A percentile compares a stretch with the other conserved stretches of the same genome.
Conservation (phyloP, 176 grass and related monocot genomes). For the Chloris gayana region DNA sequence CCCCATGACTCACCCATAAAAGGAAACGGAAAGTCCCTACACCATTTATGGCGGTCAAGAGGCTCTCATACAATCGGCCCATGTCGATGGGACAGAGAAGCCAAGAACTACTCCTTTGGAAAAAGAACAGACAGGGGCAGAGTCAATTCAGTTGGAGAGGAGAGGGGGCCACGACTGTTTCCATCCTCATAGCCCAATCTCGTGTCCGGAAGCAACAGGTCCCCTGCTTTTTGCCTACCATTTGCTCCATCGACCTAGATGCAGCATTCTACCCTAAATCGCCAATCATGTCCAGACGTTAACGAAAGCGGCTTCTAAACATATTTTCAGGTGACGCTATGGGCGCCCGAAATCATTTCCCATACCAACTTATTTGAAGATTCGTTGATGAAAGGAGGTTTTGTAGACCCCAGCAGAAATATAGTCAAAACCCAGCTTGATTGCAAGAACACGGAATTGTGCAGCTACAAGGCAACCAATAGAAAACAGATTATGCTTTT, state of each 20-base stretch:
- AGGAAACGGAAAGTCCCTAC: slow-evolving; percentile 1
- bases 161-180: not conserved
- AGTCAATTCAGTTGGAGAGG: not conserved
- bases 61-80: not conserved
- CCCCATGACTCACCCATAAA: not conserved
- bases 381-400: not conserved
- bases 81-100: slow-evolving; percentile 26
- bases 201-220: not conserved
- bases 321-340: not conserved
- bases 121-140: slow-evolving; percentile 1
- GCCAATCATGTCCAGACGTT: not conserved
- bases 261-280: not conserved
- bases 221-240: not conserved
- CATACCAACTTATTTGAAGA: slow-evolving; percentile 15
- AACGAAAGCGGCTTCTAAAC: not conserved
- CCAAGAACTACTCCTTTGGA: not conserved
- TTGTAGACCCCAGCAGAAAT: slow-evolving; percentile 16
- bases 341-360: not conserved
- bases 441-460: slow-evolving; percentile 9
- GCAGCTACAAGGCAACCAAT: not conserved
- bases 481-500: not conserved
- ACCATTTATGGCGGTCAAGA: slow-evolving; percentile 25
- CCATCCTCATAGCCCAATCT: not conserved
- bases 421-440: slow-evolving; percentile 6
- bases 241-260: not conserved